Conservation (phyloP, 2,329 filamentous ascomycete species). For the Botrytis sinoallii region DNA sequence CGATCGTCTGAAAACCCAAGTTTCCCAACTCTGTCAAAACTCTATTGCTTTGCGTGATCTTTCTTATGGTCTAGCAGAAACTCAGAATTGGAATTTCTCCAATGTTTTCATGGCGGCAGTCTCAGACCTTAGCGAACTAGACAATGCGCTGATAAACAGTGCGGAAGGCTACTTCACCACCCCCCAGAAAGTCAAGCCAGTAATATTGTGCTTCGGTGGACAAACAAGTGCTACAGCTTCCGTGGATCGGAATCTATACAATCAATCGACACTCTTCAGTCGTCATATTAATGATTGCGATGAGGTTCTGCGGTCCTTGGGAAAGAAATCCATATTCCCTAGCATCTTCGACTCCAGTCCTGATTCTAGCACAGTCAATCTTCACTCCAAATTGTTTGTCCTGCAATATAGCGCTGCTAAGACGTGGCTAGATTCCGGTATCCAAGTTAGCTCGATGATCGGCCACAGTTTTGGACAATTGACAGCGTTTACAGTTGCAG, state of each 20-base stretch:
- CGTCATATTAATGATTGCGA: not conserved
- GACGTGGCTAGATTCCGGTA: slow-evolving; percentile 25
- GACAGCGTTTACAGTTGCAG: not conserved
- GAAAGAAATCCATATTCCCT: not conserved
- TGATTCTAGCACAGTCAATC: slow-evolving; percentile 1
- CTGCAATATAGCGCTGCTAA: slow-evolving; percentile 27
- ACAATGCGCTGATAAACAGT: not conserved
- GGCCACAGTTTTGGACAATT: not conserved
- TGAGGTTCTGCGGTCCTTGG: not conserved
- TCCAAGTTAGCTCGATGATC: slow-evolving; percentile 12
- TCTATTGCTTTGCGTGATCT: not conserved
- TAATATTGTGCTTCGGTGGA: not conserved
- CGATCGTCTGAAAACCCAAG: not conserved
- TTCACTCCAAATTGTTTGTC: slow-evolving; percentile 24
- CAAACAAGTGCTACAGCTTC: not conserved
- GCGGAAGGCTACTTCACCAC: not conserved
- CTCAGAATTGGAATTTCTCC: not conserved
- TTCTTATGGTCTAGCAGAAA: not conserved
- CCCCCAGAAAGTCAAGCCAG: not conserved
- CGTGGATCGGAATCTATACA: not conserved
- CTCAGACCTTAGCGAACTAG: not conserved
- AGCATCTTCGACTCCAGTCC: not conserved
- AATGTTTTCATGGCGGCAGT: not conserved
- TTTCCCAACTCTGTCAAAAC: not conserved
- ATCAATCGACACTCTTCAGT: not conserved